Evolutionary conservation across 1,284 basidiomycete species (phyloP).

Genomic region (Moniliophthora roreri): DNA sequence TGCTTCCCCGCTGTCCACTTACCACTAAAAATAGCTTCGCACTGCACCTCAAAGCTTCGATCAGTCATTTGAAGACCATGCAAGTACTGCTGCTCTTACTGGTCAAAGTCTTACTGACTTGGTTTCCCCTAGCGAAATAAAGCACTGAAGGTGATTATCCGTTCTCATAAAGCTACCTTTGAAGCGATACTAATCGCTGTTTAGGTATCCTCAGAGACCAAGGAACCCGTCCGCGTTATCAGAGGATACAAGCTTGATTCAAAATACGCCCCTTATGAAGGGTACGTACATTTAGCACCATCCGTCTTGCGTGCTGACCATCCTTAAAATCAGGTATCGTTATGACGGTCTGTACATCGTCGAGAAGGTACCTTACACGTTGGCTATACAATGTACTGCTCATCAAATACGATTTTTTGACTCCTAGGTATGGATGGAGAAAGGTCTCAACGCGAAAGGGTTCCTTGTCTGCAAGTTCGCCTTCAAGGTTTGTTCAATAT

Average conservation of each 20-base stretch:
- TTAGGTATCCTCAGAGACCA: constrained; percentile 67
- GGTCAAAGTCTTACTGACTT: constrained; percentile 4
- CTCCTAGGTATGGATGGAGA: constrained; percentile 66
- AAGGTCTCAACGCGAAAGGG: constrained; percentile 61
- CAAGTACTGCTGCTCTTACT: constrained; percentile 19
- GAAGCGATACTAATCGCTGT: constrained; percentile 1
- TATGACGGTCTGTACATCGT: constrained; percentile 84
- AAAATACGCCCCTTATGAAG: constrained; percentile 68
- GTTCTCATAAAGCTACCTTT: neutral
- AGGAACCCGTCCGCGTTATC: constrained; percentile 69
- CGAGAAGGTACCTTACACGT: constrained; percentile 57
- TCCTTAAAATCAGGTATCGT: constrained; percentile 55
- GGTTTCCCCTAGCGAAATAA: constrained; percentile 48
- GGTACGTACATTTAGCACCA: constrained; percentile 37
- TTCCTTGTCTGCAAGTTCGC: constrained; percentile 78
- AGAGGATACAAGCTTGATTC: constrained; percentile 78
- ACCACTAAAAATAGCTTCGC: constrained; percentile 54
- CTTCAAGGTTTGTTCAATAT: constrained; percentile 54
- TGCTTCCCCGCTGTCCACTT: neutral
- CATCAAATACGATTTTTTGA: constrained; percentile 1
- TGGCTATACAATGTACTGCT: neutral
- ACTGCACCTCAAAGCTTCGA: constrained; percentile 82
- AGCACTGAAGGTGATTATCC: constrained; percentile 53
- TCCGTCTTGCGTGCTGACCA: constrained; percentile 1
- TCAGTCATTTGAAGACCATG: constrained; percentile 70